Evolutionary conservation across 139 green algal genomes (phyloP).

Genomic region (Pseudopediastrum boryanum): DNA sequence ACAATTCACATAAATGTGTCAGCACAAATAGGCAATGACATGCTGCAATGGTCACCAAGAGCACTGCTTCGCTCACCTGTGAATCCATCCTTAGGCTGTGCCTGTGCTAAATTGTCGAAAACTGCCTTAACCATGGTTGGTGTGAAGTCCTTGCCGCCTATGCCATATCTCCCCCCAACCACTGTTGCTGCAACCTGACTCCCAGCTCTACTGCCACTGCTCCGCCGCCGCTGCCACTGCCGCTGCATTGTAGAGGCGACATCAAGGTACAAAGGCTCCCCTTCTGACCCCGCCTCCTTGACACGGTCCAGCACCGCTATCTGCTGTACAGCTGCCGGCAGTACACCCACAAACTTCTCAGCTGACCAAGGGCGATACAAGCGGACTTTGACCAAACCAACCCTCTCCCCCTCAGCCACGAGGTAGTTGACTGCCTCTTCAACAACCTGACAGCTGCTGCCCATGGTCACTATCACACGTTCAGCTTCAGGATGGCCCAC

Average conservation of each 20-base stretch:
- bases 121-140: constrained; percentile 53
- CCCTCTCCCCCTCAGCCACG: constrained; percentile 32
- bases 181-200: constrained; percentile 12
- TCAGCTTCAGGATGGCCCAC: constrained; percentile 51
- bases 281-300: constrained; percentile 53
- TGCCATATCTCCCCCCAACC: constrained; percentile 57
- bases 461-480: constrained; percentile 52
- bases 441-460: constrained; percentile 42
- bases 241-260: constrained; percentile 28
- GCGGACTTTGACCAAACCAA: constrained; percentile 54
- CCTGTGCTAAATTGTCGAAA: constrained; percentile 49
- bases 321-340: constrained; percentile 37
- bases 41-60: no score
- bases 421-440: constrained; percentile 42
- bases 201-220: not conserved
- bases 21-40: no score
- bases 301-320: constrained; percentile 54
- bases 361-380: constrained; percentile 57
- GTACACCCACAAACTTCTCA: constrained; percentile 43
- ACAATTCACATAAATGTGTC: no score
- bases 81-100: constrained; percentile 38
- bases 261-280: constrained; percentile 47
- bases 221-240: not conserved
- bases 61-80: no score
- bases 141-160: constrained; percentile 66